Base-by-base conservation (phyloP, 352 stramenopile genomes). In the Phytophthora idaei region DNA sequence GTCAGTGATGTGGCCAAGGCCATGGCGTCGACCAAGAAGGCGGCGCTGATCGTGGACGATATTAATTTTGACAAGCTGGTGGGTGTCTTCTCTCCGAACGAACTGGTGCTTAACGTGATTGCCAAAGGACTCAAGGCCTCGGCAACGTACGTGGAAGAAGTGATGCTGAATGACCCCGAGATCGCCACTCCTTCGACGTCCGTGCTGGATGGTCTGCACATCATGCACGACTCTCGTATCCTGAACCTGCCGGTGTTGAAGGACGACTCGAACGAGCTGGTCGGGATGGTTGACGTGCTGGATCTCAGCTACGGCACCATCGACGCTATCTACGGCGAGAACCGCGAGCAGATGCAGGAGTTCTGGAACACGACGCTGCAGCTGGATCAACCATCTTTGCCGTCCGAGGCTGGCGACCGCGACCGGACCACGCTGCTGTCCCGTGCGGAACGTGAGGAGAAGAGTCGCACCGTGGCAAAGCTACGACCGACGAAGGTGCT, bases 1-100 rank as follows among this genome's bases (percentile, higher is more conserved):
- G 89, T 96, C 3, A 81, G 70, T 46, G 87, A 93, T 28, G 89
- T 82, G 2, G 86, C 75, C 4, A 92, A 93, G 63, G 67, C 80
- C 0, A 95, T 98, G 71, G 85, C 87, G 9, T 74, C 67, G 6
- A 76, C 87, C 6, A 83, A 92, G 31, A 98, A 99, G 75, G 97
- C 97, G 11, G 93, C 91, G 1, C 77, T 99, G 29, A 93, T 99
- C 51, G 93, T 99, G 6, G 94, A 98, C 44, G 78, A 85, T 12
- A 78, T 96, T 11, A 88, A 94, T 36, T 81, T 83, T 17, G 81
- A 94, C 50, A 82, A 92, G 48, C 71, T 99, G 8, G 84, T 98
- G 27, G 97, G 97, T 39, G 89, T 99, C 36, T 98, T 99, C 64
- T 98, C 96, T 12, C 97, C 98, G 29, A 98, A 98, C 64, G 97